Evolutionary conservation across 2,329 filamentous ascomycete species (phyloP).

Genomic region (Aspergillus pseudonomiae): DNA sequence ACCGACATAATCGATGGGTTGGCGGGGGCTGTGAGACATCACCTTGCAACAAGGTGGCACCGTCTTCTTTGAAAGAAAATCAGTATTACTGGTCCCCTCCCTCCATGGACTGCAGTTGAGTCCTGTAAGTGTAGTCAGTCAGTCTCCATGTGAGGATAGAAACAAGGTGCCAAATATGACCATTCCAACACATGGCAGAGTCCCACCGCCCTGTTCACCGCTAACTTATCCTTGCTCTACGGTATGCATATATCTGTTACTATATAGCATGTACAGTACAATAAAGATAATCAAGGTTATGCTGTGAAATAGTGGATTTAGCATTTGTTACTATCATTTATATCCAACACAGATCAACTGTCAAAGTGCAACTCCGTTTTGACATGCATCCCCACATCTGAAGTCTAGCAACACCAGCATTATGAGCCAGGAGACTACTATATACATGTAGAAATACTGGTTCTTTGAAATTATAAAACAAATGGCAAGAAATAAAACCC

Average conservation of each 20-base stretch:
- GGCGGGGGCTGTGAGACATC: slow-evolving; percentile 13
- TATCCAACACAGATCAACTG: neutral
- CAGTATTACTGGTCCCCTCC: neutral
- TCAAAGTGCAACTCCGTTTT: neutral
- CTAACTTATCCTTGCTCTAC: neutral
- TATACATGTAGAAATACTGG: neutral
- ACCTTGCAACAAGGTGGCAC: neutral
- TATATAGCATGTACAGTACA: neutral
- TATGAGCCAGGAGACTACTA: neutral
- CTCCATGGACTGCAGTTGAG: neutral
- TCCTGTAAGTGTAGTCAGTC: neutral
- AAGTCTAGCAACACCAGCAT: neutral
- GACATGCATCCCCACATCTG: neutral
- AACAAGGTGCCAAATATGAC: neutral
- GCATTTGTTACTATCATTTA: neutral
- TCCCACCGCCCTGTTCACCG: neutral
- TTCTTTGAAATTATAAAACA: neutral
- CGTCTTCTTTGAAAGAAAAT: neutral
- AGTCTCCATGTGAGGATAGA: neutral
- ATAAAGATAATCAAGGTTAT: neutral
- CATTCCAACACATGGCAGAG: neutral
- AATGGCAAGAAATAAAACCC: neutral
- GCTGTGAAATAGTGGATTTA: neutral
- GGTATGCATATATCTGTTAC: neutral
- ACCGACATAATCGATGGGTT: slow-evolving; percentile 15